phyloP scores from a whole-genome alignment of 2,329 filamentous ascomycete genomes.

The Fusarium xylarioides region DNA sequence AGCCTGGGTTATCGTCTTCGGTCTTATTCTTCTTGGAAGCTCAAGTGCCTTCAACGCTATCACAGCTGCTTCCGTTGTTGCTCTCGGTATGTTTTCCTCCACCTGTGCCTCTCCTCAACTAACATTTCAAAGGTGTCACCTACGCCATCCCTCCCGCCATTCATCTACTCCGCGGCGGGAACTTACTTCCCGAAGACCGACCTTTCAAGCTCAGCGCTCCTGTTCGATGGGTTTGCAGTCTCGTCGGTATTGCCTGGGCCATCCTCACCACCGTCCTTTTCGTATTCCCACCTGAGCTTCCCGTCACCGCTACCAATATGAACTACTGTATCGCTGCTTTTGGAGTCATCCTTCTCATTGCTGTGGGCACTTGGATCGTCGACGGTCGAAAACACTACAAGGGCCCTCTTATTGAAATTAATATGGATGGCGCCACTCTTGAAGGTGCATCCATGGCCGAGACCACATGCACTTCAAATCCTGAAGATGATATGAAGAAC shows the following conservation, averaged over 20 bases:
- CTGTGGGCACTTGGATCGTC: slow-evolving; percentile 56
- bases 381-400: slow-evolving; percentile 59
- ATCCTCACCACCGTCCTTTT: slow-evolving; percentile 78
- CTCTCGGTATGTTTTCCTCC: slow-evolving; percentile 55
- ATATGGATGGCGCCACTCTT: slow-evolving; percentile 18
- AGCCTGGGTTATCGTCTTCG: slow-evolving; percentile 71
- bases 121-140: slow-evolving; percentile 56
- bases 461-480: slow-evolving; percentile 28
- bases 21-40: slow-evolving; percentile 75
- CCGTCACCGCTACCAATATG: slow-evolving; percentile 74
- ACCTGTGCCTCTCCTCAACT: slow-evolving; percentile 38
- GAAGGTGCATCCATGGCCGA: slow-evolving; percentile 32
- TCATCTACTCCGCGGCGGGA: slow-evolving; percentile 72
- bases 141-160: slow-evolving; percentile 80
- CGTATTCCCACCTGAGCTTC: slow-evolving; percentile 74
- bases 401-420: slow-evolving; percentile 45
- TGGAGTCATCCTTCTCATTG: slow-evolving; percentile 57
- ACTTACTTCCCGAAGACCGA: slow-evolving; percentile 65
- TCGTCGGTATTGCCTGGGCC: slow-evolving; percentile 69
- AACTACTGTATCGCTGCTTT: slow-evolving; percentile 64
- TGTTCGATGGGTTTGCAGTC: slow-evolving; percentile 50
- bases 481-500: slow-evolving; percentile 24
- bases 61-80: slow-evolving; percentile 76
- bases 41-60: slow-evolving; percentile 76
- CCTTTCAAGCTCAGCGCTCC: slow-evolving; percentile 50